These are phyloP conservation scores for Nakazawaea ambrosiae DNA, from an alignment of 805 yeast species.

Conservation along the genomic window DNA sequence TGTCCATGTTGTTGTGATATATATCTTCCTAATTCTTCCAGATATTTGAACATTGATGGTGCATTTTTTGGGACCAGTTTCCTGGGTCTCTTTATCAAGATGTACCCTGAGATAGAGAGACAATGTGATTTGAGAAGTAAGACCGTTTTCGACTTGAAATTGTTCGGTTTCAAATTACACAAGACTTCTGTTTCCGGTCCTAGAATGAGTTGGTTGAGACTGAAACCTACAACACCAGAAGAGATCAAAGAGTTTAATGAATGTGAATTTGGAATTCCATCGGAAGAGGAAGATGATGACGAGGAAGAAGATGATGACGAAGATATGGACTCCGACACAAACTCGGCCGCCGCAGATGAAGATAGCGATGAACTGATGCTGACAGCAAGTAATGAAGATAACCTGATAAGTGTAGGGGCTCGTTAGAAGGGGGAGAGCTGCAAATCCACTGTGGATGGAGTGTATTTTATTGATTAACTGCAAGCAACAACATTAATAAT, in stretches of 20 bases:
- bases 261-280: conserved; percentile 59
- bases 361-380: conserved; percentile 11
- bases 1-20: conserved; percentile 94
- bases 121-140: conserved; percentile 59
- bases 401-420: conserved; percentile 8
- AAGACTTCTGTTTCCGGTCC: conserved; percentile 76
- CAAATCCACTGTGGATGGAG: too few relatives aligned
- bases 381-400: conserved; percentile 10
- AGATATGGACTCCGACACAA: conserved; percentile 1
- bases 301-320: conserved; percentile 16
- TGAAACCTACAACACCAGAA: conserved; percentile 55
- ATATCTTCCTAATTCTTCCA: conserved; percentile 80
- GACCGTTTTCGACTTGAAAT: conserved; percentile 58
- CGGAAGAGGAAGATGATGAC: conserved; percentile 22
- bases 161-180: conserved; percentile 82
- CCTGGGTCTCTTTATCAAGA: conserved; percentile 85
- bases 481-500: too few relatives aligned
- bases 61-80: conserved; percentile 96
- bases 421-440: too few relatives aligned
- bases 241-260: conserved; percentile 56
- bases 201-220: conserved; percentile 94
- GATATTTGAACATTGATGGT: conserved; percentile 87
- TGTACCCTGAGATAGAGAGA: conserved; percentile 84
- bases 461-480: too few relatives aligned
- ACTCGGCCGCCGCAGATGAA: too few relatives aligned